phyloP scores from a whole-genome alignment of 2,329 filamentous ascomycete species.

The Beauveria sp. region DNA sequence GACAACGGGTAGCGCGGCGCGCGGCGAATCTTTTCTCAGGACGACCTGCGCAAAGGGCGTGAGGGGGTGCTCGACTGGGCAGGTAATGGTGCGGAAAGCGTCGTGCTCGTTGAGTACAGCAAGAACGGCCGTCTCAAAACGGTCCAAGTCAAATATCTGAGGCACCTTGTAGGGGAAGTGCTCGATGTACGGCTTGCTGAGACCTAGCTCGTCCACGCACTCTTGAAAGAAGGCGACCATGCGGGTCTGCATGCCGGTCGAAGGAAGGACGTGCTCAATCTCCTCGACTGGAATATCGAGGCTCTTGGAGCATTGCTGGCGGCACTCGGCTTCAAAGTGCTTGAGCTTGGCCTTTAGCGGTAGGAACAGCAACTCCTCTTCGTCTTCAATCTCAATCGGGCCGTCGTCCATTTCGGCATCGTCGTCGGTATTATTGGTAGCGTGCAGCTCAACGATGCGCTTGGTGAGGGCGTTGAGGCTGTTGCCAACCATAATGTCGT shows the following conservation, averaged over 20 bases:
- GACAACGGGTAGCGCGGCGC: background rate
- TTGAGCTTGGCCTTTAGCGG: constrained; percentile 8
- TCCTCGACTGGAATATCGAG: constrained; percentile 7
- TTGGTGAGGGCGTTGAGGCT: constrained; percentile 5
- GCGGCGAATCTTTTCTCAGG: background rate
- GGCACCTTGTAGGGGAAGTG: constrained; percentile 14
- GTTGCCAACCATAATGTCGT: constrained; percentile 9
- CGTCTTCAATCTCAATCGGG: constrained; percentile 10
- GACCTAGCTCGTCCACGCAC: constrained; percentile 4
- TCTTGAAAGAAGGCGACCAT: constrained; percentile 11
- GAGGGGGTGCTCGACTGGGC: constrained; percentile 11
- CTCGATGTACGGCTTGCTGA: constrained; percentile 9
- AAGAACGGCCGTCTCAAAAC: constrained; percentile 11
- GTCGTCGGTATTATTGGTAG: background rate
- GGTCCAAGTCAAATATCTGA: constrained; percentile 4
- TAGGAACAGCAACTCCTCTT: constrained; percentile 6
- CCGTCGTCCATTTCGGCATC: constrained; percentile 1
- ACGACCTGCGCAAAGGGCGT: constrained; percentile 12
- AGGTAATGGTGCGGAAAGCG: constrained; percentile 13
- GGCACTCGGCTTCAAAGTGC: constrained; percentile 11
- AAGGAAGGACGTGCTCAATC: constrained; percentile 9
- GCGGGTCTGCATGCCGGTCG: constrained; percentile 8
- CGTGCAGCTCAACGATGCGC: background rate
- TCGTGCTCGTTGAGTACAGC: constrained; percentile 11
- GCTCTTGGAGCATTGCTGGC: background rate